These are phyloP conservation scores for Cladophialophora exuberans DNA, from an alignment of 2,329 filamentous ascomycete genomes.

Conservation along the genomic window DNA sequence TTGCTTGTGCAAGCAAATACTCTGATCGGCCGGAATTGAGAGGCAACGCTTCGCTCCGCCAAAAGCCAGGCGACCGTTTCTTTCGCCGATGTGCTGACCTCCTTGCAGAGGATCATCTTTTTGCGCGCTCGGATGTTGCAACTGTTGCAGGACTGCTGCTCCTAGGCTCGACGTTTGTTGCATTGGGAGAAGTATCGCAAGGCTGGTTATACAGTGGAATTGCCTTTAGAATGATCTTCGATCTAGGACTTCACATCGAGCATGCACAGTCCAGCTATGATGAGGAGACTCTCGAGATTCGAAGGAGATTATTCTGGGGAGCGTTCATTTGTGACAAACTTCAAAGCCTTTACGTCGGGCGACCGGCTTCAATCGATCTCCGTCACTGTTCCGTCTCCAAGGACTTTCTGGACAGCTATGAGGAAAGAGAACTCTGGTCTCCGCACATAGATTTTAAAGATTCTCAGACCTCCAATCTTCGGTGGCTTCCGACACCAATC, in stretches of 20 bases:
- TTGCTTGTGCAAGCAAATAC: conserved; percentile 53
- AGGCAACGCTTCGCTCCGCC: conserved; percentile 48
- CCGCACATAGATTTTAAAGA: conserved; percentile 32
- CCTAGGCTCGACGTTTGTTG: conserved; percentile 56
- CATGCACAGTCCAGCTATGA: conserved; percentile 36
- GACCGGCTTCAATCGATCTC: conserved; percentile 32
- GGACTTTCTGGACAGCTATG: conserved; percentile 38
- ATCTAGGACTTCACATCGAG: conserved; percentile 54
- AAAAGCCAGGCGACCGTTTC: conserved; percentile 55
- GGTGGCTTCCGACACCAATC: not conserved
- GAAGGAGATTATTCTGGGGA: conserved; percentile 41
- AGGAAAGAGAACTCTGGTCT: conserved; percentile 39
- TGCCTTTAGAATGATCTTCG: conserved; percentile 60
- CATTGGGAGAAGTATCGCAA: conserved; percentile 54
- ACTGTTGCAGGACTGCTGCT: conserved; percentile 39
- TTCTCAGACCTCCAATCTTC: not conserved
- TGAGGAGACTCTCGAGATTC: conserved; percentile 38
- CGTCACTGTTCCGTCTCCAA: conserved; percentile 31
- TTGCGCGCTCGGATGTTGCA: not conserved
- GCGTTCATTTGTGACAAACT: conserved; percentile 37
- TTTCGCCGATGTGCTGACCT: conserved; percentile 52
- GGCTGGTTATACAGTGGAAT: conserved; percentile 63
- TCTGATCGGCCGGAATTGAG: conserved; percentile 51
- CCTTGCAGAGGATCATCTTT: conserved; percentile 33
- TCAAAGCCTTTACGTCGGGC: conserved; percentile 31